Evolutionary conservation across 2,329 filamentous ascomycete species (phyloP), one percentile per base, ranked within the genome.

Genomic region (Penicillium brasilianum): DNA sequence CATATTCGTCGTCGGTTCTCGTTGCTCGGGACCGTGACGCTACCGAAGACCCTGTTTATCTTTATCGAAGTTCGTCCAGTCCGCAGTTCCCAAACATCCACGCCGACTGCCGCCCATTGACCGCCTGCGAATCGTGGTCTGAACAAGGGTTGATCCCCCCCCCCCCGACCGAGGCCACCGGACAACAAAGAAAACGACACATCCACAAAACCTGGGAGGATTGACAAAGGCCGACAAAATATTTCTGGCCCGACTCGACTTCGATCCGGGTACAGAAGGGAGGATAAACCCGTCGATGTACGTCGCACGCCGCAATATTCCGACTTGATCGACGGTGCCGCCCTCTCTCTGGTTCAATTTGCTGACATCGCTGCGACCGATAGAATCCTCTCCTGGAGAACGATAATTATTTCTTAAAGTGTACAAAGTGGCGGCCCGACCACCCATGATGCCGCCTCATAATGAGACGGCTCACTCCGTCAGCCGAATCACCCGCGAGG

Each of bases 401-500:
- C 13, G 46, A 50, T 34, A 58, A 22, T 39, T 14, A 50, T 16
- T 34, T 30, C 34, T 52, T 53, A 41, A 22, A 50, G 13, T 49
- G 53, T 4, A 25, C 61, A 72, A 65, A 60, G 86, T 86, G 72
- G 76, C 78, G 43, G 80, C 70, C 43, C 71, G 74, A 71, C 61
- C 72, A 62, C 63, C 70, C 34, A 66, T 74, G 54, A 67, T 76
- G 59, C 68, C 84, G 65, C 76, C 80, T 51, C 59, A 64, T 62
- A 87, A 87, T 72, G 85, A 88, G 80, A 86, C 84, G 20, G 79
- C 80, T 59, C 81, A 81, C 71, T 77, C 78, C 30, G 76, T 80
- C 61, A 79, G 78, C 62, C 83, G 90, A 54, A 81, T 85, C 56
- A 96, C 92, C 44, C 88, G 87, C 69, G 88, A 90, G 70, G 91